Base-by-base conservation (phyloP, 2,329 filamentous ascomycete species). In the Plenodomus biglobosus region DNA sequence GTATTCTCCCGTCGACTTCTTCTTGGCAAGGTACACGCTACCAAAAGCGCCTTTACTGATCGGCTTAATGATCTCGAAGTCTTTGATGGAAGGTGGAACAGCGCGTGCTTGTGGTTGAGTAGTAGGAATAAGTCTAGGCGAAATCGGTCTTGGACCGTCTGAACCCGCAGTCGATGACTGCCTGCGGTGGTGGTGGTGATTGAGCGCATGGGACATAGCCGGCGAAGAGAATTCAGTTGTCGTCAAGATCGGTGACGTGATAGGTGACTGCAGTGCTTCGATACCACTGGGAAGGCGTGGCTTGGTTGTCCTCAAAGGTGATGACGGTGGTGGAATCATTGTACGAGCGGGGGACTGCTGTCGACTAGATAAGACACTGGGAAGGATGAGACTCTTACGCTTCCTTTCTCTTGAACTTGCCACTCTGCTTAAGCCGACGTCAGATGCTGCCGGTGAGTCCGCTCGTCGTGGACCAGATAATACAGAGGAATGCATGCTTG, bases 21-120 rank as follows among this genome's bases (percentile, higher is more conserved):
- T 99, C 76, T 97, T 99, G 1, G 94, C 92, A 24, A 99, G 76
- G 67, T 99, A 99, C 7, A 99, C 94, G 69, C 94, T 97, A 4
- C 94, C 94, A 71, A 99, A 99, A 3, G 94, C 94, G 41, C 94
- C 94, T 74, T 96, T 97, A 75, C 94, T 99, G 73, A 99, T 99
- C 5, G 94, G 94, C 68, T 99, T 99, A 76, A 99, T 96, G 59
- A 99, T 96, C 70, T 99, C 94, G 61, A 99, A 99, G 66, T 99
- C 94, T 64, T 97, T 97, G 75, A 99, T 99, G 0, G 95, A 99
- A 7, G 92, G 91, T 2, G 94, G 90, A 1, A 92, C 87, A 22
- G 92, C 90, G 48, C 91, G 86, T 40, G 91, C 89, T 69, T 95
- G 91, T 1, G 88, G 88, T 22, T 92, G 88, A 34, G 85, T 83